Base-by-base conservation (phyloP, 2,329 filamentous ascomycete genomes). In the Exophiala xenobiotica region DNA sequence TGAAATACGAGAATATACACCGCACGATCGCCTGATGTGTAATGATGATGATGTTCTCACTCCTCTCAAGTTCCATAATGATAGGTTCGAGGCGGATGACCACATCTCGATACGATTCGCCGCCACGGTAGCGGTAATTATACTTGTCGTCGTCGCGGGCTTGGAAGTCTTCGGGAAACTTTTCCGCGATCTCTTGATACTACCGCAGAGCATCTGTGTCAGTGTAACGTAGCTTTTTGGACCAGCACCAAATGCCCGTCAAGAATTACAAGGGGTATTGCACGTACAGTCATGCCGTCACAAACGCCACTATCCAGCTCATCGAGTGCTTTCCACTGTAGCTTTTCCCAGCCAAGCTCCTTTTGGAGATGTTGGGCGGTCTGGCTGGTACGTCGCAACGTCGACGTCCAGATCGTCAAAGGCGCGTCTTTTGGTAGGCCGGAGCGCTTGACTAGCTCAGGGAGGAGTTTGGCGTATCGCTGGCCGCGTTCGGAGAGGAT, bases 1-100 rank as follows among this genome's bases (percentile, higher is more conserved):
- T 96, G 70, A 97, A 99, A 71, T 99, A 99, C 23, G 93, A 90
- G 67, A 97, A 99, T 64, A 99, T 96, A 76, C 93, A 99, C 53
- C 93, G 84, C 57, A 99, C 78, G 26, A 99, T 92, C 11, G 93
- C 93, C 73, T 99, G 93, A 69, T 99, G 93, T 26, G 93, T 97
- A 56, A 99, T 90, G 62, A 99, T 97, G 54, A 99, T 83, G 61
- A 99, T 95, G 67, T 99, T 95, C 70, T 97, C 93, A 62, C 86
- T 90, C 57, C 93, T 83, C 71, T 99, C 93, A 46, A 99, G 78
- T 69, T 99, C 93, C 93, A 99, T 99, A 73, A 99, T 99, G 72
- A 99, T 99, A 56, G 93, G 93, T 67, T 99, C 93, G 0, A 99
- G 83, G 1, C 93, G 90, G 64, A 96, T 97, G 33, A 99, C 93